Base-by-base conservation (phyloP, 1,284 basidiomycete genomes). In the Volvariella volvacea region DNA sequence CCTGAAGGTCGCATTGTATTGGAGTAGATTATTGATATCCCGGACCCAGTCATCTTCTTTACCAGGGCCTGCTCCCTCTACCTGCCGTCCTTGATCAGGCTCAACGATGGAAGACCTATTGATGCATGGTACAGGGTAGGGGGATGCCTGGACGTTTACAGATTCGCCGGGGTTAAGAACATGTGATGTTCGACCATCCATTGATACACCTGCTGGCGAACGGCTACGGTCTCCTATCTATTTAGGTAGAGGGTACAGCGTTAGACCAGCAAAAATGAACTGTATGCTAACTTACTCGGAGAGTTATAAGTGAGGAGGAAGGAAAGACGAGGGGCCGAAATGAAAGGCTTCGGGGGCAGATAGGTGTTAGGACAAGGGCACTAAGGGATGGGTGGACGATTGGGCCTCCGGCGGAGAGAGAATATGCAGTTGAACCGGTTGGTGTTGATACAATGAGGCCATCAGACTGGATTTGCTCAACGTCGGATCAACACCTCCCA, bases 401-500 rank as follows among this genome's bases (percentile, higher is more conserved):
- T 1, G 95, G 94, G 4, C 94, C 94, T 19, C 94, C 94, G 0
- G 94, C 91, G 1, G 92, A 95, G 28, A 98, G 76, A 1, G 93
- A 96, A 64, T 98, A 98, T 2, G 95, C 94, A 1, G 95, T 98
- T 12, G 93, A 97, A 1, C 94, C 94, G 0, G 94, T 98, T 3
- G 94, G 95, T 1, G 95, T 97, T 1, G 93, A 92, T 39, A 98
- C 82, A 46, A 98, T 93, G 41, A 98, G 68, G 15, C 94, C 94
- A 57, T 98, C 94, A 25, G 92, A 92, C 92, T 93, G 57, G 17
- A n/a, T n/a, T n/a, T n/a, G n/a, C n/a, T n/a, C n/a, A n/a, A n/a
- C n/a, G n/a, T n/a, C n/a, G n/a, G n/a, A n/a, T n/a, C n/a, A n/a
- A n/a, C n/a, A n/a, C n/a, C n/a, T n/a, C n/a, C n/a, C n/a, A n/a